These are phyloP conservation scores for Pythium guiyangense DNA, from an alignment of 352 stramenopile genomes.

Conservation along the genomic window DNA sequence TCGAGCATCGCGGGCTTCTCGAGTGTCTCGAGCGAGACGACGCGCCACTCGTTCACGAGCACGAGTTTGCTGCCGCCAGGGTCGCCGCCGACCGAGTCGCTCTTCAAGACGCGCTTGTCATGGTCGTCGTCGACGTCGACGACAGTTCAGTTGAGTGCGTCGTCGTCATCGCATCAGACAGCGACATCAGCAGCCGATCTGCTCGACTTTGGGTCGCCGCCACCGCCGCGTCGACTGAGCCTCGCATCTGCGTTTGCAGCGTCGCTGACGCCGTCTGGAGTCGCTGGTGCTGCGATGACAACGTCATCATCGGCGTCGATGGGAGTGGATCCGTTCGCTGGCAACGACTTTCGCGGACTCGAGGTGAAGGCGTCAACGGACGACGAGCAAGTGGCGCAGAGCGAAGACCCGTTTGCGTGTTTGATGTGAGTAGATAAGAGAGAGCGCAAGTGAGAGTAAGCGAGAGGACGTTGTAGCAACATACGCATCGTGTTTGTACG, in stretches of 20 bases:
- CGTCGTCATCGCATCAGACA: neutral
- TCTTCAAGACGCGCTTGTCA: conserved; percentile 11
- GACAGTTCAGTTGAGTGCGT: neutral
- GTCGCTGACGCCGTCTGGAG: neutral
- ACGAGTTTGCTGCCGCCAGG: conserved; percentile 23
- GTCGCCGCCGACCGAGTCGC: conserved; percentile 21
- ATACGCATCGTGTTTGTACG: no score
- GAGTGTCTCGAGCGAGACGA: conserved; percentile 5
- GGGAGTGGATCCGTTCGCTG: conserved; percentile 58
- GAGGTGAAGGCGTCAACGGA: conserved; percentile 30
- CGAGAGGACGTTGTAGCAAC: no score
- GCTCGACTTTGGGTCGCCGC: conserved; percentile 11
- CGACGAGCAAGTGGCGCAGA: conserved; percentile 22
- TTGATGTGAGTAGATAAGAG: conserved; percentile 30
- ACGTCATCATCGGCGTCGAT: conserved; percentile 12
- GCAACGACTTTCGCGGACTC: conserved; percentile 57
- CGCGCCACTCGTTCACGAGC: conserved; percentile 17
- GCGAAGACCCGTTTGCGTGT: conserved; percentile 62
- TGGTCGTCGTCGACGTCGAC: conserved; percentile 4
- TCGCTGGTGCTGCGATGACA: neutral
- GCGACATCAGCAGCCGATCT: conserved; percentile 6
- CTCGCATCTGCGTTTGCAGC: conserved; percentile 13
- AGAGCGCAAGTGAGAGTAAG: no score
- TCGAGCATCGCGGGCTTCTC: conserved; percentile 28
- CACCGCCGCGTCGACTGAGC: conserved; percentile 8